phyloP scores from a whole-genome alignment of 768 basidiomycete genomes.

The Boletus speciosus region DNA sequence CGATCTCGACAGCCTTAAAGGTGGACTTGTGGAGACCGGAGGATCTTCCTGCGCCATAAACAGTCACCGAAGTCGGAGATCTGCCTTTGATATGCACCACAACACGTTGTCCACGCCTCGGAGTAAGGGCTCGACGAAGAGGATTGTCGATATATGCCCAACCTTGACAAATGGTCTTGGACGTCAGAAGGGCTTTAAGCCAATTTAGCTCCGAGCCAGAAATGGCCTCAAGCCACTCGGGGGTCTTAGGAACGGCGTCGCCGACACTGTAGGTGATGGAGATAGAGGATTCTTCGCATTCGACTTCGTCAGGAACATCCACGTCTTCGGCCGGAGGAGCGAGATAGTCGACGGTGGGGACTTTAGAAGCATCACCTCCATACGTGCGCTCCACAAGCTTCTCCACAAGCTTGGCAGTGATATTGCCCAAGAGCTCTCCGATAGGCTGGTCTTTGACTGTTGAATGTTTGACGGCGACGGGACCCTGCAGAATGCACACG shows the following conservation, averaged over 20 bases:
- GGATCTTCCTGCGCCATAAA: conserved; percentile 80
- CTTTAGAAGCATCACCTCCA: conserved; percentile 62
- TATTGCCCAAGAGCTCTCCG: conserved; percentile 85
- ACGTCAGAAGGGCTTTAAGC: conserved; percentile 81
- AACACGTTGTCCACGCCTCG: conserved; percentile 76
- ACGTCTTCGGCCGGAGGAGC: conserved; percentile 45
- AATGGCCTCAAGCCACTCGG: conserved; percentile 79
- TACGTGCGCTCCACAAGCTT: conserved; percentile 80
- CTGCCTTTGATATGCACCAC: conserved; percentile 51
- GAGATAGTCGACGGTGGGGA: conserved; percentile 87
- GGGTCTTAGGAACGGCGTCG: conserved; percentile 51
- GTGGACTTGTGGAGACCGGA: conserved; percentile 63
- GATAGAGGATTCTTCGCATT: conserved; percentile 39
- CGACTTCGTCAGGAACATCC: conserved; percentile 40
- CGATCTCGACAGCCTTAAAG: conserved; percentile 84
- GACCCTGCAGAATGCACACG: conserved; percentile 96
- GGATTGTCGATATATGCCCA: conserved; percentile 85
- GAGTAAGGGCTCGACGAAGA: conserved; percentile 79
- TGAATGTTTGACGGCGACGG: conserved; percentile 88
- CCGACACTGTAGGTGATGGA: conserved; percentile 51
- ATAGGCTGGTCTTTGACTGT: conserved; percentile 90
- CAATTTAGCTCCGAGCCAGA: conserved; percentile 82
- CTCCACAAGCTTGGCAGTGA: conserved; percentile 72
- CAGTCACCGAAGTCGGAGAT: conserved; percentile 52
- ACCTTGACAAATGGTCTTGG: conserved; percentile 84